phyloP scores from a whole-genome alignment of 1,284 basidiomycete genomes.

The Cutaneotrichosporon cavernicola region DNA sequence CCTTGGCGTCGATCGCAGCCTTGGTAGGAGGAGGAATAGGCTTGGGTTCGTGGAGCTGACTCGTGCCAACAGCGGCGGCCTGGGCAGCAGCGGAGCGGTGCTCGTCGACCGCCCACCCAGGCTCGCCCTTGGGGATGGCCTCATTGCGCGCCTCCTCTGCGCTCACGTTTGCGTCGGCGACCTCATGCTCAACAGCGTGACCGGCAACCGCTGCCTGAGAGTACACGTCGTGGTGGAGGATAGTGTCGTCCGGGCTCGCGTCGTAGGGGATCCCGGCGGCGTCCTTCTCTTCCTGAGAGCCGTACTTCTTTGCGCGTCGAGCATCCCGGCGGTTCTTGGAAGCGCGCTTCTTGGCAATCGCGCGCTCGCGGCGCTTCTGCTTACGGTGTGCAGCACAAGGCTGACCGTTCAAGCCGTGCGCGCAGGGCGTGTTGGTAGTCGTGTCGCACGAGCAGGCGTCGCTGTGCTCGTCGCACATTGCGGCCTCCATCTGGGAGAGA shows the following conservation, averaged over 20 bases:
- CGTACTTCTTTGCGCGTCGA: constrained; percentile 11
- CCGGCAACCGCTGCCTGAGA: constrained; percentile 5
- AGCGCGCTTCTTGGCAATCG: constrained; percentile 24
- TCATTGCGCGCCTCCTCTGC: not conserved
- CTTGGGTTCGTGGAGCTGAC: not conserved
- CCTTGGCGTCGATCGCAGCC: constrained; percentile 4
- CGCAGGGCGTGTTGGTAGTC: constrained; percentile 7
- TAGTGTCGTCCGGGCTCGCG: not conserved
- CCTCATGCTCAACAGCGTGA: not conserved
- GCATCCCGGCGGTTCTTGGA: constrained; percentile 6
- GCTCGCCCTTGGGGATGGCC: not conserved
- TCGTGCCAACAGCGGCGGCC: not conserved
- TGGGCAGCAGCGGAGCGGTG: not conserved
- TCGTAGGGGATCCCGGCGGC: constrained; percentile 1
- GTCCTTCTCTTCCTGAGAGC: constrained; percentile 6
- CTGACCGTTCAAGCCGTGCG: constrained; percentile 11
- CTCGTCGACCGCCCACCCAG: not conserved
- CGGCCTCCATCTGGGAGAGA: constrained; percentile 30
- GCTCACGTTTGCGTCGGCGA: not conserved
- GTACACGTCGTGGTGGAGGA: not conserved
- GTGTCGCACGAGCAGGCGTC: constrained; percentile 15
- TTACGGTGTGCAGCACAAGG: constrained; percentile 2
- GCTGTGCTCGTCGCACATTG: constrained; percentile 10
- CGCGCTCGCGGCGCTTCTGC: constrained; percentile 5
- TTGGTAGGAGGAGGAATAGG: not conserved